Conservation (phyloP, 768 basidiomycete genomes). For the Arthromyces matolae region DNA sequence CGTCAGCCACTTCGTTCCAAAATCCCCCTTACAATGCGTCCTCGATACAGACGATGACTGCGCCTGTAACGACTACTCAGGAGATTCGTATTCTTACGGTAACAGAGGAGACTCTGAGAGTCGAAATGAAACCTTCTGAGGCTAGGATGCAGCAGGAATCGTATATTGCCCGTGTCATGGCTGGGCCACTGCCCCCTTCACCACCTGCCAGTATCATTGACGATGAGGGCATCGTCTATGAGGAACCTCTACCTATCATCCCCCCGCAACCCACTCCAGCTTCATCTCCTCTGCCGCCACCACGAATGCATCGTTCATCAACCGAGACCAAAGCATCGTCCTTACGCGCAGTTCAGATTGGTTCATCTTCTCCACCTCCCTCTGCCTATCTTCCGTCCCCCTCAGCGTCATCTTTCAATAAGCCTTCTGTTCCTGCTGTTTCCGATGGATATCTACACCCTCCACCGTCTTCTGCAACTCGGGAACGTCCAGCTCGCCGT, state of each 20-base stretch:
- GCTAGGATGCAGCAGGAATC: conserved; percentile 9
- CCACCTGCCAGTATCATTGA: conserved; percentile 31
- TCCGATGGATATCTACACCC: conserved; percentile 53
- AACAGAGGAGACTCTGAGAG: conserved; percentile 42
- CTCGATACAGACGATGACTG: conserved; percentile 13
- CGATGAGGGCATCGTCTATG: conserved; percentile 1
- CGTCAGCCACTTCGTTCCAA: conserved; percentile 33
- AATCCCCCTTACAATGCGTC: conserved; percentile 28
- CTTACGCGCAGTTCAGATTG: conserved; percentile 25
- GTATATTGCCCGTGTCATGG: conserved; percentile 17
- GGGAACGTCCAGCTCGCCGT: conserved; percentile 49
- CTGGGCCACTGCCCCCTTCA: conserved; percentile 27
- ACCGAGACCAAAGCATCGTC: conserved; percentile 44
- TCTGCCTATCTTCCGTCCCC: conserved; percentile 16
- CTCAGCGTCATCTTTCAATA: conserved; percentile 18
- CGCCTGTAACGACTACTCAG: conserved; percentile 25
- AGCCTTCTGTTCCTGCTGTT: conserved; percentile 23
- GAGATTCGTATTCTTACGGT: conserved; percentile 56
- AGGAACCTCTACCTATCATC: conserved; percentile 12
- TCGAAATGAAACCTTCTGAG: conserved; percentile 22
- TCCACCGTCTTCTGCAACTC: conserved; percentile 31
- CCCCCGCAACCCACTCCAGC: conserved; percentile 2
- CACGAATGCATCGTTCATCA: conserved; percentile 41
- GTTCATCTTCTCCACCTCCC: conserved; percentile 12
- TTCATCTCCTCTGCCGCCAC: conserved; percentile 10